Percentiles rank a stretch among this genome's conserved stretches.
Conservation (phyloP, 768 basidiomycete species). For the Holtermanniella nyarrowii region DNA sequence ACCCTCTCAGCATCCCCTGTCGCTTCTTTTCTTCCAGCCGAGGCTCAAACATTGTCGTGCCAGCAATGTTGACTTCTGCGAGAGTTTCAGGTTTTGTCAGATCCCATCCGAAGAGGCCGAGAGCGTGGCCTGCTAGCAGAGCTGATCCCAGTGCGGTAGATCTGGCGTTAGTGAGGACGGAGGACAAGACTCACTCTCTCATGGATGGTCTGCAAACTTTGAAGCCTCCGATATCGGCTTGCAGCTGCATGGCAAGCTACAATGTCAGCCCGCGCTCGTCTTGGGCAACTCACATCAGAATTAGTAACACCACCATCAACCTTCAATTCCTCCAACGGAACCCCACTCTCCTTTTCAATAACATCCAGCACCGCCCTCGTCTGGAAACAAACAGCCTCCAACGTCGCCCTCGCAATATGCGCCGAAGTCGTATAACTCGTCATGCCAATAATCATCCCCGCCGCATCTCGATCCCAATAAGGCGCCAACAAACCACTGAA, state of each 20-base stretch:
- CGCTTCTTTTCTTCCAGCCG: conserved; percentile 49
- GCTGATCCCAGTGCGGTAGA: conserved; percentile 94
- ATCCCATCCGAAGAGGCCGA: conserved; percentile 87
- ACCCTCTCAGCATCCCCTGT: conserved; percentile 60
- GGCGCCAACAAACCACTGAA: conserved; percentile 94
- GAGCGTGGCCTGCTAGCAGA: conserved; percentile 78
- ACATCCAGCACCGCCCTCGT: conserved; percentile 89
- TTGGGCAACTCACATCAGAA: conserved; percentile 8
- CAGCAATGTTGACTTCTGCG: conserved; percentile 72
- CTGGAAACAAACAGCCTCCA: conserved; percentile 94
- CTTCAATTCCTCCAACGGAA: conserved; percentile 70
- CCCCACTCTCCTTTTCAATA: conserved; percentile 78
- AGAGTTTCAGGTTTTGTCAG: conserved; percentile 71
- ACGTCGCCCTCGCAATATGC: conserved; percentile 86
- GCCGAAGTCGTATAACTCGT: conserved; percentile 49
- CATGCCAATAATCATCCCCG: conserved; percentile 36
- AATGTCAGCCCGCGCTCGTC: not conserved
- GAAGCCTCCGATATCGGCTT: conserved; percentile 65
- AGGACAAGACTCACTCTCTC: conserved; percentile 67
- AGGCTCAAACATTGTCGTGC: conserved; percentile 61
- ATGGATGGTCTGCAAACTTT: conserved; percentile 85
- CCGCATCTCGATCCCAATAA: conserved; percentile 79
- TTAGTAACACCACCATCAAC: conserved; percentile 62
- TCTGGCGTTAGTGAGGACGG: conserved; percentile 3
- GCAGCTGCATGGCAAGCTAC: conserved; percentile 51